Percentiles rank a stretch among this genome's conserved stretches.
Evolutionary conservation across 306 rosid genomes (phyloP).

Genomic region (Calophaca sinica): DNA sequence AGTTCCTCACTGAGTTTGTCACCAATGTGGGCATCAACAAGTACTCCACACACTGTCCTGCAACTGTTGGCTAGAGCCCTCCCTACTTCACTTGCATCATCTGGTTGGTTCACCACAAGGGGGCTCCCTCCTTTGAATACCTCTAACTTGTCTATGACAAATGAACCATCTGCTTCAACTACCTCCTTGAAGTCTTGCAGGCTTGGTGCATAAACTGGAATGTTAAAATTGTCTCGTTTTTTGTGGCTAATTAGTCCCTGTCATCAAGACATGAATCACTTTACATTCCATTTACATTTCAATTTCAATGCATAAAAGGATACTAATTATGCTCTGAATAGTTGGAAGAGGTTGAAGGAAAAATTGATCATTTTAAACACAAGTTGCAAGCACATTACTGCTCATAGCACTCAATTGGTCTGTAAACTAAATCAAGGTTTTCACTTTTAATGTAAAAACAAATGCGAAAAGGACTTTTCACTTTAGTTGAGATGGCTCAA

Average conservation of each 20-base stretch:
- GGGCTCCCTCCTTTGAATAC: constrained; percentile 98
- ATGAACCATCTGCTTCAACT: constrained; percentile 82
- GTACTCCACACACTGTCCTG: constrained; percentile 81
- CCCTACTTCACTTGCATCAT: constrained; percentile 77
- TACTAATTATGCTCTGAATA: background rate
- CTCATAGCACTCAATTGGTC: background rate
- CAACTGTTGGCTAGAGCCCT: constrained; percentile 81
- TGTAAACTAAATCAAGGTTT: constrained; percentile 14
- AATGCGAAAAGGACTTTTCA: background rate
- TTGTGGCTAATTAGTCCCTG: constrained; percentile 76
- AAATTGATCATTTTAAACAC: background rate
- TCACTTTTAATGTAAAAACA: background rate
- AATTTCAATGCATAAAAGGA: constrained; percentile 24
- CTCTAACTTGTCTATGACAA: constrained; percentile 79
- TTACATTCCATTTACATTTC: background rate
- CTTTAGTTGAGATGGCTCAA: background rate
- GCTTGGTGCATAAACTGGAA: constrained; percentile 93
- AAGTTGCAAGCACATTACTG: constrained; percentile 14
- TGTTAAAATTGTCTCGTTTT: constrained; percentile 82
- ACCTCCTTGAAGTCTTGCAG: constrained; percentile 90
- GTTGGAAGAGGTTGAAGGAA: background rate
- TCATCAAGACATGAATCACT: background rate
- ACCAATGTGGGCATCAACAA: constrained; percentile 93
- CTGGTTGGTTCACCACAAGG: constrained; percentile 75
- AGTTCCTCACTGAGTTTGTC: constrained; percentile 77